These are phyloP conservation scores for Megacollybia marginata DNA, from an alignment of 768 basidiomycete species.

Conservation along the genomic window DNA sequence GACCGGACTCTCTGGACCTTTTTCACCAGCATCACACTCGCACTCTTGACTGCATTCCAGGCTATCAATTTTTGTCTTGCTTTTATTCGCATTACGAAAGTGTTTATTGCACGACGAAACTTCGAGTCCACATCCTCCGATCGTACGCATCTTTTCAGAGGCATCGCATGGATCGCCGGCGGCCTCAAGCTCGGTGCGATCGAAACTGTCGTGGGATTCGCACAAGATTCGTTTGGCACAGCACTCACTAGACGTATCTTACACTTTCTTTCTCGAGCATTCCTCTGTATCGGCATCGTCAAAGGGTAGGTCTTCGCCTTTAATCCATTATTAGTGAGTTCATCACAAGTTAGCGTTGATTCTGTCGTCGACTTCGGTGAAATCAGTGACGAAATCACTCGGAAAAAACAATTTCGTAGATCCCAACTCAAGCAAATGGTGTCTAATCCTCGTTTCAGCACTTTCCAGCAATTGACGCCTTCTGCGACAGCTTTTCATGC, in stretches of 20 bases:
- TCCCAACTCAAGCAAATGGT: conserved; percentile 41
- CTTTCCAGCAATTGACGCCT: conserved; percentile 48
- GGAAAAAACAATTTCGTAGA: conserved; percentile 17
- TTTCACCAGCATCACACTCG: conserved; percentile 54
- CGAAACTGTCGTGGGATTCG: conserved; percentile 62
- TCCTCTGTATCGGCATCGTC: conserved; percentile 52
- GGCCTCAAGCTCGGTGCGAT: conserved; percentile 57
- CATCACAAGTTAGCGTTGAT: conserved; percentile 35
- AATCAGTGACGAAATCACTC: conserved; percentile 32
- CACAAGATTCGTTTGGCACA: conserved; percentile 41
- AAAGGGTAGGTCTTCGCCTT: conserved; percentile 48
- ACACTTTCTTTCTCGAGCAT: conserved; percentile 44
- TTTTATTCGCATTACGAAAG: conserved; percentile 48
- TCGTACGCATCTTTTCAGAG: conserved; percentile 44
- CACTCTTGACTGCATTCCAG: conserved; percentile 51
- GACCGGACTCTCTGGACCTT: conserved; percentile 43
- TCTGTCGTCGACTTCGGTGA: conserved; percentile 42
- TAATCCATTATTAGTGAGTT: not conserved
- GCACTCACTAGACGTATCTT: conserved; percentile 51
- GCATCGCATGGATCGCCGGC: conserved; percentile 57
- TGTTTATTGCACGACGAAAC: conserved; percentile 40
- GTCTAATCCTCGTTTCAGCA: conserved; percentile 46
- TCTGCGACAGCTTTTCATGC: conserved; percentile 32
- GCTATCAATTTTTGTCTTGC: conserved; percentile 48
- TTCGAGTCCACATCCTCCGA: conserved; percentile 41